These are phyloP conservation scores for Fusarium guadeloupense DNA, from an alignment of 2,329 filamentous ascomycete genomes.

Conservation along the genomic window DNA sequence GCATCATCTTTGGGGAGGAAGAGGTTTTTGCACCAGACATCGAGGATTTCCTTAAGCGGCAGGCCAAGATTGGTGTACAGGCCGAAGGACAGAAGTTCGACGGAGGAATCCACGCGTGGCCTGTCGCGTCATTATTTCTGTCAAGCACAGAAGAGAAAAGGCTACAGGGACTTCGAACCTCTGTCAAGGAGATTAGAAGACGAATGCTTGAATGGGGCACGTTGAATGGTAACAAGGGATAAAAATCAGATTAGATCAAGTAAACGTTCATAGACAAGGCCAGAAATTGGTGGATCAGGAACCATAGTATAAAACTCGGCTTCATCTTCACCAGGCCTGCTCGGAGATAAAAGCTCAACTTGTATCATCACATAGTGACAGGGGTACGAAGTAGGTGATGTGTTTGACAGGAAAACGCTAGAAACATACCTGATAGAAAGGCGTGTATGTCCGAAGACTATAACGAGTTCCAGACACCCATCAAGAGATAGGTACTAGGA, in stretches of 20 bases:
- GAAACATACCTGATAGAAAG: conserved; percentile 19
- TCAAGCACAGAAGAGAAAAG: conserved; percentile 59
- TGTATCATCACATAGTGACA: conserved; percentile 52
- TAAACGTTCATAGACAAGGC: conserved; percentile 54
- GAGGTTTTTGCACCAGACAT: conserved; percentile 82
- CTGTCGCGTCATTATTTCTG: conserved; percentile 72
- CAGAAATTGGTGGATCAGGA: conserved; percentile 44
- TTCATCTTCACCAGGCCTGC: conserved; percentile 54
- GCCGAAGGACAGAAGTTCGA: conserved; percentile 68
- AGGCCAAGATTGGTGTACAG: conserved; percentile 62
- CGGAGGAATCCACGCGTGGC: conserved; percentile 83
- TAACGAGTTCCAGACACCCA: not conserved
- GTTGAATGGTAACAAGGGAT: conserved; percentile 26
- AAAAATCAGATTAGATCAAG: conserved; percentile 73
- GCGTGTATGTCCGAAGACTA: not conserved
- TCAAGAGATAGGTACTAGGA: conserved; percentile 3
- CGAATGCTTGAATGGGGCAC: conserved; percentile 36
- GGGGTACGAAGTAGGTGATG: not conserved
- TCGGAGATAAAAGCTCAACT: conserved; percentile 50
- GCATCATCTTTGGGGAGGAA: conserved; percentile 77
- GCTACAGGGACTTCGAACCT: conserved; percentile 60
- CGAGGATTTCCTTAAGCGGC: conserved; percentile 63
- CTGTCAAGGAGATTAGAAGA: conserved; percentile 51
- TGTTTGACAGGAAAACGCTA: not conserved
- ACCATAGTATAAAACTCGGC: conserved; percentile 62